Conservation (phyloP, 163 green algal genomes). For the Volvox carteri region DNA sequence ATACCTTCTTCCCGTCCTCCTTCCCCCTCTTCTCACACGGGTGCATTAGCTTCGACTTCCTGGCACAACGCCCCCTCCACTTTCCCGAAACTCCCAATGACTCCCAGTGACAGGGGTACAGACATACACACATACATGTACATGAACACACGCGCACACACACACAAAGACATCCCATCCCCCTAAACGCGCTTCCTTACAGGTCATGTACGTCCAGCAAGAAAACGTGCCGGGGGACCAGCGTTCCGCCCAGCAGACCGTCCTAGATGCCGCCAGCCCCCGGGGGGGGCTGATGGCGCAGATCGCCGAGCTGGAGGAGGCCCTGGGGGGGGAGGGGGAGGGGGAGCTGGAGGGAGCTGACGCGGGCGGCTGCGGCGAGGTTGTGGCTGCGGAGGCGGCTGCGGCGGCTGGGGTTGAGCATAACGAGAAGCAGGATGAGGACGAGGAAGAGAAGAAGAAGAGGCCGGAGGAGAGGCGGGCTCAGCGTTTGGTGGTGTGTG, state of each 20-base stretch:
- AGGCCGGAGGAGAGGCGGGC: neutral
- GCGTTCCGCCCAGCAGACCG: constrained; percentile 32
- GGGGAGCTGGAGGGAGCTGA: neutral
- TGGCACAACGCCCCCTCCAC: too few species aligned
- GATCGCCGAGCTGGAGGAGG: constrained; percentile 39
- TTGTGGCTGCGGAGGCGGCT: too few species aligned
- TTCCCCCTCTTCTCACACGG: too few species aligned
- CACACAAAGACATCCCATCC: too few species aligned
- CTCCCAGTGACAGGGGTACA: too few species aligned
- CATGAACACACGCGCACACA: too few species aligned
- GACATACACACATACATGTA: too few species aligned
- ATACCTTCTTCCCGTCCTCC: too few species aligned
- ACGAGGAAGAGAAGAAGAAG: neutral
- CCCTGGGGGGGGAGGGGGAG: constrained; percentile 12
- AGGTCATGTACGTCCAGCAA: constrained; percentile 55
- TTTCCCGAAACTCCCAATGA: too few species aligned
- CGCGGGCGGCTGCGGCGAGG: too few species aligned
- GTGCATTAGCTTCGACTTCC: too few species aligned
- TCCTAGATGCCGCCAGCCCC: constrained; percentile 21
- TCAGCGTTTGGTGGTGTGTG: constrained; percentile 44
- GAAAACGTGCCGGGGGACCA: constrained; percentile 53
- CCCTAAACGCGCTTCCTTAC: neutral
- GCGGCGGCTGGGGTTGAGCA: neutral
- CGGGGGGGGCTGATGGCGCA: constrained; percentile 10
- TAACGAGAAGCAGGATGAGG: neutral